Evolutionary conservation across 805 yeast genomes (phyloP).

Genomic region (Candida adriatica): DNA sequence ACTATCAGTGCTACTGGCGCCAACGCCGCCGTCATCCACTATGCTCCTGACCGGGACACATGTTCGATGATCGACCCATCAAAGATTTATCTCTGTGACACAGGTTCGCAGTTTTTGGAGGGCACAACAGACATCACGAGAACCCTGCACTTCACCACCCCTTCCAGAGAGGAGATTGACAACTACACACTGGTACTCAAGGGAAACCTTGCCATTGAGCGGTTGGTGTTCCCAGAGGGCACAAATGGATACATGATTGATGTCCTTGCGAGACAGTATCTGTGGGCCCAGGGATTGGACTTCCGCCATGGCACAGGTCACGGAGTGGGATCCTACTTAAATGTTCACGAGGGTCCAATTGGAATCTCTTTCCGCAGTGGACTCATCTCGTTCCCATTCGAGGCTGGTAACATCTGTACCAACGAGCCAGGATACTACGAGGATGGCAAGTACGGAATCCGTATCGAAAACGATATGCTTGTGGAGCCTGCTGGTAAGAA

Average conservation of each 20-base stretch:
- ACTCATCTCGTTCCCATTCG: constrained; percentile 43
- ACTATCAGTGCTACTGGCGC: constrained; percentile 73
- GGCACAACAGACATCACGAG: constrained; percentile 97
- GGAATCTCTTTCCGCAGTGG: constrained; percentile 58
- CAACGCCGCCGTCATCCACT: constrained; percentile 71
- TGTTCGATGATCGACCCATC: constrained; percentile 57
- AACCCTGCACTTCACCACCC: constrained; percentile 61
- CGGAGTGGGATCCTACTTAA: constrained; percentile 88
- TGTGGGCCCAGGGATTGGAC: constrained; percentile 79
- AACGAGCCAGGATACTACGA: constrained; percentile 95
- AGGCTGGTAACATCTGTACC: constrained; percentile 68
- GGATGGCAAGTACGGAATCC: constrained; percentile 83
- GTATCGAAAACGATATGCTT: constrained; percentile 80
- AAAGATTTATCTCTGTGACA: constrained; percentile 71
- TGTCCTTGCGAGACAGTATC: constrained; percentile 70
- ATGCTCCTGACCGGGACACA: constrained; percentile 56
- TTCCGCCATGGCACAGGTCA: constrained; percentile 96
- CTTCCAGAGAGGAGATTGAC: constrained; percentile 49
- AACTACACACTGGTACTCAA: constrained; percentile 82
- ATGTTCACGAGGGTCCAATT: constrained; percentile 93
- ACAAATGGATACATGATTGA: constrained; percentile 76
- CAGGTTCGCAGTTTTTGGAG: constrained; percentile 88
- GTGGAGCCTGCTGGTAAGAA: constrained; percentile 37
- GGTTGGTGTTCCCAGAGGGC: constrained; percentile 69
- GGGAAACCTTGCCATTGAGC: constrained; percentile 85